Evolutionary conservation across 1,139 yeast species (phyloP).

Genomic region (Suhomyces maxii): DNA sequence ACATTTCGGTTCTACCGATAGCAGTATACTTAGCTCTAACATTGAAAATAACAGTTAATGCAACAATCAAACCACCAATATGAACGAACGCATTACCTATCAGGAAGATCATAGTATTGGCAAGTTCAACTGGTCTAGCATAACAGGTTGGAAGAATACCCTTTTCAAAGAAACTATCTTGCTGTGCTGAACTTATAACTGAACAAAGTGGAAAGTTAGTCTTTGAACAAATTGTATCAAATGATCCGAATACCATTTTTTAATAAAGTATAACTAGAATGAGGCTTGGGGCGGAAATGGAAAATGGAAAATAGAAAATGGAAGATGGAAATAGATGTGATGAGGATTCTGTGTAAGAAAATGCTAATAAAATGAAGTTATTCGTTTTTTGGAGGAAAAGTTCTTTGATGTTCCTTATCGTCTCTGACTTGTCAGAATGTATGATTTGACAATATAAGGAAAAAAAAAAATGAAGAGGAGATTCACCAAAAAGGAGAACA

Average conservation of each 20-base stretch:
- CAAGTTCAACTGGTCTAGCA: constrained; percentile 80
- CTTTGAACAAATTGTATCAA: constrained; percentile 62
- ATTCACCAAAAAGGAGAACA: too few species aligned
- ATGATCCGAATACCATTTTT: constrained; percentile 64
- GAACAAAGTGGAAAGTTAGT: constrained; percentile 81
- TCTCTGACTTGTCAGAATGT: too few species aligned
- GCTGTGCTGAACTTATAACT: constrained; percentile 47
- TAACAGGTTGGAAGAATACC: constrained; percentile 81
- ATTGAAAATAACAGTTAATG: constrained; percentile 73
- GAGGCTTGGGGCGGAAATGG: too few species aligned
- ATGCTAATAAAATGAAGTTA: too few species aligned
- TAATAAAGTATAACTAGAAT: too few species aligned
- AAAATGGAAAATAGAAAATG: too few species aligned
- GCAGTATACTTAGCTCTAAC: constrained; percentile 88
- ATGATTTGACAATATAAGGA: too few species aligned
- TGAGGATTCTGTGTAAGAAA: too few species aligned
- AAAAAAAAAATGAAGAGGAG: too few species aligned
- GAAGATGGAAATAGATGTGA: too few species aligned
- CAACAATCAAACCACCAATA: constrained; percentile 65
- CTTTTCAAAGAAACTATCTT: constrained; percentile 29
- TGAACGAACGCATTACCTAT: constrained; percentile 88
- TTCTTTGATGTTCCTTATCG: too few species aligned
- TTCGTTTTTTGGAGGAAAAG: too few species aligned
- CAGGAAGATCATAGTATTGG: constrained; percentile 88
- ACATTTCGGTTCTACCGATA: constrained; percentile 86